Conservation (phyloP, 2,329 filamentous ascomycete genomes). For the Fusarium pininemorale region DNA sequence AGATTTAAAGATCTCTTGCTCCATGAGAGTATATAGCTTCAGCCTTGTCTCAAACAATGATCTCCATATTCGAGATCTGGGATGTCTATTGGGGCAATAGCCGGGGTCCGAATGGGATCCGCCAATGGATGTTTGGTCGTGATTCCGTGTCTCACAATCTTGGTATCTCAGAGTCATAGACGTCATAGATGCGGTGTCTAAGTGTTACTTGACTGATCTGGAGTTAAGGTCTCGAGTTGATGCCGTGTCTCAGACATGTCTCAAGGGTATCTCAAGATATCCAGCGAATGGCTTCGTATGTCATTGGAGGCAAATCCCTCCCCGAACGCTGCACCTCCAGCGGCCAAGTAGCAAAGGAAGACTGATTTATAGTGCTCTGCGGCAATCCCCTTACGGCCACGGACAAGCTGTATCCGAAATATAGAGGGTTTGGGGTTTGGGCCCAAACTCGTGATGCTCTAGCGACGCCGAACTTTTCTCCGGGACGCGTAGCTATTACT, state of each 20-base stretch:
- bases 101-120: accelerated
- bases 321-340: accelerated
- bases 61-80: neutral
- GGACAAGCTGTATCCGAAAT: neutral
- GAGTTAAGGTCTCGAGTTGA: neutral
- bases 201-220: too few relatives aligned
- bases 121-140: neutral
- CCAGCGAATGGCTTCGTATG: neutral
- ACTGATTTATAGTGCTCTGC: accelerated
- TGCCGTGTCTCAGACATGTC: neutral
- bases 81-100: neutral
- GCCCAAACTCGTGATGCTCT: neutral
- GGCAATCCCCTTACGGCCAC: neutral
- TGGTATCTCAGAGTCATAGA: neutral
- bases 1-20: neutral
- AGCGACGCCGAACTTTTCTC: neutral
- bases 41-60: neutral
- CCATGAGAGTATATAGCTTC: too few relatives aligned
- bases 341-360: accelerated
- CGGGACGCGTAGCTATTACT: too few relatives aligned
- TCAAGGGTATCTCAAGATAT: too few relatives aligned
- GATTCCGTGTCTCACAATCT: neutral
- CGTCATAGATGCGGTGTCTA: neutral
- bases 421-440: neutral
- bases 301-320: neutral